These are phyloP conservation scores for Ganoderma meredithae DNA, from an alignment of 1,284 basidiomycete genomes.

Conservation along the genomic window DNA sequence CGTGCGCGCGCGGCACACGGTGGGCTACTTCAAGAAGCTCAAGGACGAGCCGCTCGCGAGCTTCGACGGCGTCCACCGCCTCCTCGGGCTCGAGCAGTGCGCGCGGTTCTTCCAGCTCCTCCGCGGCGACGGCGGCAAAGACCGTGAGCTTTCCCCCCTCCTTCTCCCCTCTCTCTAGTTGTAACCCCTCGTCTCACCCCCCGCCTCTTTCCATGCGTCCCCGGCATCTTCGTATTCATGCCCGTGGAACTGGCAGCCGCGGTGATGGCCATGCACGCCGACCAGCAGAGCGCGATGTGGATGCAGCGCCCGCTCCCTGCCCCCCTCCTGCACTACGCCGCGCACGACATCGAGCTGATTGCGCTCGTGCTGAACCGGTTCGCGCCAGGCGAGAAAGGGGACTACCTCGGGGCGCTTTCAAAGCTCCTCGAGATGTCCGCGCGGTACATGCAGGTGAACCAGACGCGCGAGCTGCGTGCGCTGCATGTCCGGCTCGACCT, in stretches of 20 bases:
- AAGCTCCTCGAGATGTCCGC: slow-evolving; percentile 12
- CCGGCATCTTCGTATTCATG: no score
- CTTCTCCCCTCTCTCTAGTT: no score
- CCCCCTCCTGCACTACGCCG: slow-evolving; percentile 49
- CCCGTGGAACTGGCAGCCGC: slow-evolving; percentile 36
- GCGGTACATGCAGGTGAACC: slow-evolving; percentile 16
- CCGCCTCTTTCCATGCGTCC: not conserved
- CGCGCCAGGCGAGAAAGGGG: slow-evolving; percentile 3
- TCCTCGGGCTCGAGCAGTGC: slow-evolving; percentile 14
- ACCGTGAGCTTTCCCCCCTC: slow-evolving; percentile 4
- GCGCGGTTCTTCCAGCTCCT: slow-evolving; percentile 5
- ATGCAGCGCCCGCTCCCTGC: slow-evolving; percentile 44
- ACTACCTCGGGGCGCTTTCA: slow-evolving; percentile 38
- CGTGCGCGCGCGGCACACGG: slow-evolving; percentile 38
- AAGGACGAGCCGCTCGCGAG: slow-evolving; percentile 9
- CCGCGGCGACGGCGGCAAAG: not conserved
- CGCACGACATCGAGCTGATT: slow-evolving; percentile 51
- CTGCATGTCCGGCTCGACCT: slow-evolving; percentile 12
- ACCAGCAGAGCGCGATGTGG: slow-evolving; percentile 44
- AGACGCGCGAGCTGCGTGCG: slow-evolving; percentile 20
- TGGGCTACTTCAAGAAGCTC: slow-evolving; percentile 35
- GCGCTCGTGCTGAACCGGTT: slow-evolving; percentile 47
- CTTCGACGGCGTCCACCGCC: slow-evolving; percentile 18
- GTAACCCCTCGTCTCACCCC: not conserved
- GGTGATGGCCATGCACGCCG: slow-evolving; percentile 47